Evolutionary conservation across 805 yeast species (phyloP).

Genomic region (Jamesozyma piceae): DNA sequence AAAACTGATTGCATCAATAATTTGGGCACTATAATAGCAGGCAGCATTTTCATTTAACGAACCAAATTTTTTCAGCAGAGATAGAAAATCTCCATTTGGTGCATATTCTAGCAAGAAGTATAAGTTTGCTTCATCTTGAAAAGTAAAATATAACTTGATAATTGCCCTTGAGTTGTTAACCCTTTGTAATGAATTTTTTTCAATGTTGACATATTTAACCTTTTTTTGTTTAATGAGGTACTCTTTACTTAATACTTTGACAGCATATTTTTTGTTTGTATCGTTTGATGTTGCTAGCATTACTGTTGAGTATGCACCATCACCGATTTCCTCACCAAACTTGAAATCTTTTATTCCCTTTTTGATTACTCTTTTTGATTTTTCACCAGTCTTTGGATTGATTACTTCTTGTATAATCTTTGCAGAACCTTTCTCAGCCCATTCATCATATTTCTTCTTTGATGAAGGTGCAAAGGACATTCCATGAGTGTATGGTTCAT

Average conservation of each 20-base stretch:
- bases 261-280: constrained; percentile 67
- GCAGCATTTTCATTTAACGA: constrained; percentile 62
- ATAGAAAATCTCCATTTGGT: constrained; percentile 64
- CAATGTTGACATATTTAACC: constrained; percentile 76
- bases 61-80: constrained; percentile 60
- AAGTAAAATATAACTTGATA: constrained; percentile 63
- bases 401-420: constrained; percentile 37
- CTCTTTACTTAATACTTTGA: constrained; percentile 64
- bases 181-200: constrained; percentile 68
- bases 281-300: constrained; percentile 72
- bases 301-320: constrained; percentile 94
- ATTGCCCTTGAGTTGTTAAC: constrained; percentile 53
- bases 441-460: constrained; percentile 32
- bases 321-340: constrained; percentile 84
- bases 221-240: constrained; percentile 75
- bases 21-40: constrained; percentile 61
- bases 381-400: constrained; percentile 41
- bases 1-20: constrained; percentile 60
- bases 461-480: constrained; percentile 16
- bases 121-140: constrained; percentile 65
- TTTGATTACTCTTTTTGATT: constrained; percentile 41
- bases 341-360: constrained; percentile 72
- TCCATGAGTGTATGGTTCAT: constrained; percentile 8
- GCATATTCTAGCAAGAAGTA: constrained; percentile 76
- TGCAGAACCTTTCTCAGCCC: constrained; percentile 56